Base-by-base conservation (phyloP, 768 basidiomycete species). In the Tulasnella sp. region DNA sequence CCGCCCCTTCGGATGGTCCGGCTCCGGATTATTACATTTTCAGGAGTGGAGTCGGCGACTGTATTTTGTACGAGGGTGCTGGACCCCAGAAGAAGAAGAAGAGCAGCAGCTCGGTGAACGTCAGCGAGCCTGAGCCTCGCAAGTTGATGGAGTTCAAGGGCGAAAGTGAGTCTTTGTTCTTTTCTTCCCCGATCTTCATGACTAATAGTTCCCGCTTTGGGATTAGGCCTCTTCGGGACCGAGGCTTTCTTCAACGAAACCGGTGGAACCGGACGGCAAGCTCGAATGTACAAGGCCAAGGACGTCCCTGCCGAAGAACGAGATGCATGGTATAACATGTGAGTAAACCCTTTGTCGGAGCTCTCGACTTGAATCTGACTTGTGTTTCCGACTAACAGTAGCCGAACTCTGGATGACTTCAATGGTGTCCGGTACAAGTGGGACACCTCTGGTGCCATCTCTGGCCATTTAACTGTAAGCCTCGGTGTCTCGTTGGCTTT, bases 281-380 rank as follows among this genome's bases (percentile, higher is more conserved):
- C 74, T 42, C 31, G 46, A 12, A 75, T 75, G 74, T 75, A 40
- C 41, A 75, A 75, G 74, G 74, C 40, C n/a, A 42, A 69, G 20
- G 64, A 42, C 7, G 74, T 6, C n/a, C 34, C 40, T 31, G 41
- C 41, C 28, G n/a, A 69, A 34, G 64, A 69, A 34, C 64, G 74
- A 28, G 74, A 75, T 75, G 40, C 74, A 14, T 75, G 74, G 74
- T 75, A 75, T 44, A 37, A 48, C 40, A 31, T 75, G 74, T 69
- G 18, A 69, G 64, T 2, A 37, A 31, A 1, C 24, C 3, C 11
- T 20, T 69, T 14, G 24, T 37, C 31, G 64, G 7, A 31, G 14
- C 4, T 69, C 64, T 7, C 1, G 18, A 6, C 6, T 69, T 69
- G 64, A 8, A 28, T 20, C 64, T 31, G 31, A 37, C 31, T 69